Evolutionary conservation across 169 alveolate genomes (phyloP), one percentile per base, ranked within the genome.

Genomic region (Plasmodium malariae): DNA sequence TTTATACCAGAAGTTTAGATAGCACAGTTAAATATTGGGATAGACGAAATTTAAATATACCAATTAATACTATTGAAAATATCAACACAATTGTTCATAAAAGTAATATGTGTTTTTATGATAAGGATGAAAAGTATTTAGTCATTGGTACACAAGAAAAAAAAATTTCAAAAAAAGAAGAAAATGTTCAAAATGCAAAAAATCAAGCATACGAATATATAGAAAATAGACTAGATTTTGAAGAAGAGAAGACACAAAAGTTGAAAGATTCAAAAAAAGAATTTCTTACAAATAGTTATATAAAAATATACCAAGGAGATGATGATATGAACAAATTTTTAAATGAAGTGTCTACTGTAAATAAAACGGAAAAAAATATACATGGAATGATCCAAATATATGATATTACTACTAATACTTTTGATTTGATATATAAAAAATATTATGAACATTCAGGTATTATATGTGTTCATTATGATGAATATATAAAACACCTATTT

Each of bases 321-420:
- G 89, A 78, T n/a, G 89, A 78, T 69, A 78, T 78, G 74, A 68
- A 78, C 36, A 32, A 78, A 36, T 78, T 40, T 40, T 67, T 78
- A 19, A 78, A 14, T 36, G 78, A 78, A 45, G 67, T 78, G n/a
- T 63, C 89, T 45, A 21, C 45, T 45, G 11, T 43, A 19, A 78
- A 78, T 49, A 78, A 63, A 63, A 62, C 40, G 37, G 69, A 43
- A 45, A 78, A 78, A 51, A 48, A 19, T 54, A 78, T 78, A 11
- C 14, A 62, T 28, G 89, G 89, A n/a, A 28, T 12, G 11, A 34
- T 78, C 26, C 14, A 48, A 6, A 60, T 78, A 14, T 78, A 43
- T 36, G 89, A 78, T 36, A 62, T 69, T 2, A 5, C 40, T 11
- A 68, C 21, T 12, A 24, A 65, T 34, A 57, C 21, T 32, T 78